phyloP scores from a whole-genome alignment of 2,329 filamentous ascomycete species.

The Verticillium longisporum region DNA sequence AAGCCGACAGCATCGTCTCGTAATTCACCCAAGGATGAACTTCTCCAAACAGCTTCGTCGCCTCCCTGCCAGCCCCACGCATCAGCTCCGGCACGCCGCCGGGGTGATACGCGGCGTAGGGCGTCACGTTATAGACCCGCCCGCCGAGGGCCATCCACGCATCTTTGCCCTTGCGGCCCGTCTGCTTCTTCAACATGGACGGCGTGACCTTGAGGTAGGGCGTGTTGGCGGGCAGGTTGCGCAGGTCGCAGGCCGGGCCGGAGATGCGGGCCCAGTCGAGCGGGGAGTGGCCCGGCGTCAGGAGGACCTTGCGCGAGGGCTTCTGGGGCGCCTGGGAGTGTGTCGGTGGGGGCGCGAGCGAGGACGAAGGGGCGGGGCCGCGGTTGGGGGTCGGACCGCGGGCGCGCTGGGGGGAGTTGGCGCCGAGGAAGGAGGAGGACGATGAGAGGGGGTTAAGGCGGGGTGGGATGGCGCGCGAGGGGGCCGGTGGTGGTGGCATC shows the following conservation, averaged over 20 bases:
- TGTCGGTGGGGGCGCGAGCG: constrained; percentile 49
- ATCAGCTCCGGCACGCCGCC: constrained; percentile 73
- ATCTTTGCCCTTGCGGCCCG: constrained; percentile 75
- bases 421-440: constrained; percentile 35
- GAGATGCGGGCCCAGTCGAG: constrained; percentile 90
- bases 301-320: constrained; percentile 63
- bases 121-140: constrained; percentile 88
- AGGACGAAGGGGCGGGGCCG: constrained; percentile 22
- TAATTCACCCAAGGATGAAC: constrained; percentile 68
- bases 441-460: constrained; percentile 18
- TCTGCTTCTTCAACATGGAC: constrained; percentile 68
- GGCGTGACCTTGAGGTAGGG: constrained; percentile 72
- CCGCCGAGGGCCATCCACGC: constrained; percentile 89
- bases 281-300: constrained; percentile 87
- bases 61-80: constrained; percentile 54
- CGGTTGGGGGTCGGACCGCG: constrained; percentile 31
- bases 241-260: constrained; percentile 57
- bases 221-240: constrained; percentile 45
- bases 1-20: constrained; percentile 60
- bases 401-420: constrained; percentile 46
- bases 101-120: constrained; percentile 86
- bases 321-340: constrained; percentile 45
- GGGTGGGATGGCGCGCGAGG: constrained; percentile 12
- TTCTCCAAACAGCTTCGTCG: constrained; percentile 57
- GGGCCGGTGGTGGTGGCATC: constrained; percentile 14